These are phyloP conservation scores for Lagenidium sp. DNA, from an alignment of 352 stramenopile genomes.

Conservation along the genomic window DNA sequence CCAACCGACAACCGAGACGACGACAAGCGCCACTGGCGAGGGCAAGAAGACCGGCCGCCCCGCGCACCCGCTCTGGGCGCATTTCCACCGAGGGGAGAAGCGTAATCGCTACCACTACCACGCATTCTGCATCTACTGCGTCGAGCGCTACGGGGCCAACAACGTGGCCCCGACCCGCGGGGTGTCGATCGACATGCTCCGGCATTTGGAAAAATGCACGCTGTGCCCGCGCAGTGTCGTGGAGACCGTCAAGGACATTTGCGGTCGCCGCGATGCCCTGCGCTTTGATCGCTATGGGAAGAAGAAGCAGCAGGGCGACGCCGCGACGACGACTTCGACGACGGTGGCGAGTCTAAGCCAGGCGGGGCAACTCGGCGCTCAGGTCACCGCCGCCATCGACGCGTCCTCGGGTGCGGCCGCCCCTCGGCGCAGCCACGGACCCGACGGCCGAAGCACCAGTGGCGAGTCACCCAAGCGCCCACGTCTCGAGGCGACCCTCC, in stretches of 20 bases:
- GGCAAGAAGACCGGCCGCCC: constrained; percentile 65
- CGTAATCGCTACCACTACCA: constrained; percentile 83
- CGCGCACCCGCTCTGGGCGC: constrained; percentile 65
- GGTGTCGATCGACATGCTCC: constrained; percentile 75
- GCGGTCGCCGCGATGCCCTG: constrained; percentile 29
- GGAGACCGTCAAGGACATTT: constrained; percentile 51
- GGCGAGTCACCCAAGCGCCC: background rate
- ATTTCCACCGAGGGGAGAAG: constrained; percentile 82
- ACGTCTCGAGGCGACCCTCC: background rate
- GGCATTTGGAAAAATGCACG: constrained; percentile 62
- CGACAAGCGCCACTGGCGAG: no score
- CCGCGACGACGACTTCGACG: background rate
- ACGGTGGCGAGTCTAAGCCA: background rate
- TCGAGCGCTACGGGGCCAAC: constrained; percentile 37
- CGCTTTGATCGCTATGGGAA: constrained; percentile 25
- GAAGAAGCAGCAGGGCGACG: constrained; percentile 12
- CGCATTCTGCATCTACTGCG: constrained; percentile 74
- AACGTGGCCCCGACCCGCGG: constrained; percentile 62
- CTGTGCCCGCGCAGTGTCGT: constrained; percentile 62
- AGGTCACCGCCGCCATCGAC: background rate
- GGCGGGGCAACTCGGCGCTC: background rate
- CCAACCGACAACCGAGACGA: background rate
- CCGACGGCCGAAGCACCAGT: background rate
- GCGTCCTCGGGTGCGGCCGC: no score
- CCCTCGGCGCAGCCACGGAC: background rate